Conservation (phyloP, 1,284 basidiomycete genomes). For the Irpex sp. region DNA sequence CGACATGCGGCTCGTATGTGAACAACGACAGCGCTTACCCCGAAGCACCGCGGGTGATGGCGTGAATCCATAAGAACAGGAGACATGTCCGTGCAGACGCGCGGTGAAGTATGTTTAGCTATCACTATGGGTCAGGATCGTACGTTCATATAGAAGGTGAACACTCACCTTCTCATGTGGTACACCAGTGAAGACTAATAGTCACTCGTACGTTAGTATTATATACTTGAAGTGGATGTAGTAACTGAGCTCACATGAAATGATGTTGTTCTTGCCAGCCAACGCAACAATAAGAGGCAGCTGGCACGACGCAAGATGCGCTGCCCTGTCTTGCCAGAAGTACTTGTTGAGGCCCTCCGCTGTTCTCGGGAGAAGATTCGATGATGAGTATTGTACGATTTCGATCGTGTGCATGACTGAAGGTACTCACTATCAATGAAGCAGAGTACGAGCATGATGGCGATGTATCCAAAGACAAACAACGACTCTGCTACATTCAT, state of each 20-base stretch:
- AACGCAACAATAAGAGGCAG: constrained; percentile 42
- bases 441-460: constrained; percentile 36
- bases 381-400: not conserved
- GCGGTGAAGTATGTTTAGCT: constrained; percentile 35
- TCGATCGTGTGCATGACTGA: not conserved
- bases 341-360: constrained; percentile 23
- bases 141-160: not conserved
- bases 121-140: not conserved
- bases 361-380: constrained; percentile 8
- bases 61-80: constrained; percentile 34
- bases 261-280: constrained; percentile 44
- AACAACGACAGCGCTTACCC: constrained; percentile 18
- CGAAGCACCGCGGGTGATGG: constrained; percentile 20
- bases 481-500: constrained; percentile 37
- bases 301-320: constrained; percentile 38
- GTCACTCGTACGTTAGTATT: not conserved
- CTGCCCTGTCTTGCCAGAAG: constrained; percentile 36
- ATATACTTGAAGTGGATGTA: constrained; percentile 2
- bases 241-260: constrained; percentile 32
- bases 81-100: constrained; percentile 32
- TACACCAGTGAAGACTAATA: constrained; percentile 38
- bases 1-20: not conserved
- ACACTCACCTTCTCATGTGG: constrained; percentile 38
- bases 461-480: constrained; percentile 42
- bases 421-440: constrained; percentile 39